Base-by-base conservation (phyloP, 352 stramenopile genomes). In the Phytopythium helicoides region DNA sequence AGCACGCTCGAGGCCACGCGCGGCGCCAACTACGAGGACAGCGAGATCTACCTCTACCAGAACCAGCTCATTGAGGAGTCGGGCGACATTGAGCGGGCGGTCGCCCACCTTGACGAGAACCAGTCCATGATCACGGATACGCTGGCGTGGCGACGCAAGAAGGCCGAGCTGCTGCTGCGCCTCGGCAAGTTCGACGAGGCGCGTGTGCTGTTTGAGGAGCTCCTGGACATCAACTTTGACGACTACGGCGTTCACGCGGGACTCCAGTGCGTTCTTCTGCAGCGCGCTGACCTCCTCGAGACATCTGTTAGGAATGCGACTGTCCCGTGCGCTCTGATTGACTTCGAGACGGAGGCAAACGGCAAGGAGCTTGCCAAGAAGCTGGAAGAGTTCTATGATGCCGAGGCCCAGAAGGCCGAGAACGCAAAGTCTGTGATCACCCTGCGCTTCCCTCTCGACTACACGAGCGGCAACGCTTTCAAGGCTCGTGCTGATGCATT, bases 31-130 rank as follows among this genome's bases (percentile, higher is more conserved):
- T 99, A 98, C 81, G 92, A 98, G 61, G 91, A 98, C 61, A 97
- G 87, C 58, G 96, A 99, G 70, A 92, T 99, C 28, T 87, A 96
- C 16, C 60, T 99, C 63, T 99, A 99, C 76, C 87, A 96, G 69
- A 98, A 98, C 66, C 69, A 87, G 56, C 79, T 98, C 10, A 64
- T 98, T 10, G 86, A 97, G 18, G 93, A 99, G 47, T 80, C 76
- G 1, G 91, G 92, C 15, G 73, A 97, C 50, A 67, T 95, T 21
- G 71, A 81, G 15, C 72, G 88, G 54, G 90, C 92, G 35, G 60
- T 98, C 15, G 54, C 72, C 23, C 91, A 98, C 63, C 64, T 98
- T 6, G 76, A 95, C 34, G 69, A 84, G 21, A 87, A 78, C 56
- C 81, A 97, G 60, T 25, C 7, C 1, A 68, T 81, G 54, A 86